Base-by-base conservation (phyloP, 352 stramenopile species). In the Phytophthora pluvialis region DNA sequence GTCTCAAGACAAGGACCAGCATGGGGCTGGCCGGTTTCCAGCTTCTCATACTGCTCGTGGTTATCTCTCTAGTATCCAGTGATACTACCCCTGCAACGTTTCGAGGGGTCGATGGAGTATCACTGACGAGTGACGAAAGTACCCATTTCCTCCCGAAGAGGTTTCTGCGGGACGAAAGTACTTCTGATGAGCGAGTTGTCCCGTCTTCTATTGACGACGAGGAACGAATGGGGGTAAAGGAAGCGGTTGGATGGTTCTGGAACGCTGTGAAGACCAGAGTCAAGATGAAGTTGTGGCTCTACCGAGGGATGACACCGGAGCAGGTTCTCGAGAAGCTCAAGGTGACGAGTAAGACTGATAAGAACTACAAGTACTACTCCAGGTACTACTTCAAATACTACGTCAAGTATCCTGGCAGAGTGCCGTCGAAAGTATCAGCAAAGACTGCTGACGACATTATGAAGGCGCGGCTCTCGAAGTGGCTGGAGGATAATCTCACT, bases 301-400 rank as follows among this genome's bases (percentile, higher is more conserved):
- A 13, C 12, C 35, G 49, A 3, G 48, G 21, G 9, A 54, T 3
- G 42, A 43, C 50, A 26, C 55, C 63, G 8, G 56, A 60, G 9
- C 16, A 54, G 11, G 36, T 58, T 15, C 16, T 54, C 9, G 25
- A 71, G 35, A 67, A 67, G 16, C 29, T 71, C 3, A 51, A 67
- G 10, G 31, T 71, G 29, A 5, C 18, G 9, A 52, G 26, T n/a
- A 31, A 26, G 3, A 50, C 43, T 21, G 57, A 67, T 38, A 31
- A 52, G 10, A 67, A 71, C 48, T 67, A 62, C 50, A 67, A 62
- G 42, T 67, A 71, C 28, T 71, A 66, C 21, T 60, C 56, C 25
- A 62, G 26, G 42, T 71, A 71, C 49, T 71, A 35, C 18, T 71
- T 54, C 36, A 50, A 57, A 5, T 71, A 67, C 39, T 62, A 67